Base-by-base conservation (phyloP, 2,329 filamentous ascomycete species). In the Clonostachys byssicola region DNA sequence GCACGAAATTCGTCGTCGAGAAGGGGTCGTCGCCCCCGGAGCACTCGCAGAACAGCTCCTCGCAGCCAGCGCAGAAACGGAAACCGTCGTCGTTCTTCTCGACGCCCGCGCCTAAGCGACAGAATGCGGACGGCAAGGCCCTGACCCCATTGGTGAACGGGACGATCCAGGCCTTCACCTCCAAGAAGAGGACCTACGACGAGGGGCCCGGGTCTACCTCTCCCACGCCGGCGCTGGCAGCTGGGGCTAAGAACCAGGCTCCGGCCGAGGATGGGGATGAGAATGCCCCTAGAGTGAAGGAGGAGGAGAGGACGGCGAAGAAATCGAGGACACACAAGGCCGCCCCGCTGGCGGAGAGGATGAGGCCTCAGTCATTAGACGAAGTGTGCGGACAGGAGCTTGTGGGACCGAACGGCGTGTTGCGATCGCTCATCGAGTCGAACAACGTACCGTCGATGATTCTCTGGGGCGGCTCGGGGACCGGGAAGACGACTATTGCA, bases 401-500 rank as follows among this genome's bases (percentile, higher is more conserved):
- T 0, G 92, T 99, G 2, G 92, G 91, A 0, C 81, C 83, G 0
- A 73, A 83, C 34, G 94, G 94, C n/a, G 82, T 97, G 6, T 75
- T 99, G 40, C 84, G 92, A 5, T 85, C 86, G 33, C 77, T 97
- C 49, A 95, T 99, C 54, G 88, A 96, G 59, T 79, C 86, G 49
- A 86, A 94, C 58, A 80, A 87, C 6, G 83, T 97, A 34, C 92
- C 94, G 0, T 95, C 89, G 13, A 96, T 99, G 89, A 91, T 99
- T 39, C 74, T 99, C 13, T 99, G 94, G 89, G 89, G 89, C 34
- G 81, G 80, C 1, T 84, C 88, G 0, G 89, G 89, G 18, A 92
- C 88, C 1, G 89, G 89, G 52, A 94, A 94, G 72, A 94, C 89
- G 4, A 94, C 94, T 1, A 96, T 99, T 56, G 94, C 94, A 17